Base-by-base conservation (phyloP, 306 rosid species). In the Vigna nakashimae region DNA sequence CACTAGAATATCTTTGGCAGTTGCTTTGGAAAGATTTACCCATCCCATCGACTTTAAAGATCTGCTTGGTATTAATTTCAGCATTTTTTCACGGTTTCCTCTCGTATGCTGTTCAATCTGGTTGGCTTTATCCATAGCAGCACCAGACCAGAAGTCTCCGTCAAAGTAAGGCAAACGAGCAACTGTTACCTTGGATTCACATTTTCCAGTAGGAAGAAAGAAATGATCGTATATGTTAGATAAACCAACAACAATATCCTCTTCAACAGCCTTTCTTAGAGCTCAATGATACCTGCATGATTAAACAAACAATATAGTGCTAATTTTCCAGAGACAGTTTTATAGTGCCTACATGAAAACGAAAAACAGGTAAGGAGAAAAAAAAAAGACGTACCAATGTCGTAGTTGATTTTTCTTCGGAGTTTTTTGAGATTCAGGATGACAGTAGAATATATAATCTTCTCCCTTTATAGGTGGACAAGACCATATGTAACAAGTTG, bases 161-260 rank as follows among this genome's bases (percentile, higher is more conserved):
- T 90, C 90, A 83, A 92, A 92, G 81, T 87, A 90, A 17, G 96
- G 93, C 80, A 92, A 83, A 10, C 68, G 85, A 74, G 96, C 80
- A 46, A 85, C 83, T 1, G 93, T 86, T 32, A 92, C 89, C 78
- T 87, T 87, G 62, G 70, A 78, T 67, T 82, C 45, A 11, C 46
- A 13, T 40, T 82, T 80, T 71, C 76, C 80, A 38, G 75, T 60
- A n/a, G 87, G 55, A 55, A 75, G 76, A 74, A 92, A 89, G 76
- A 87, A 90, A 4, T 60, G 80, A 65, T 92, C 92, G 71, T 92
- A 76, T 6, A 92, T 18, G 60, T 89, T 87, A 2, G 86, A 84
- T 26, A 56, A 65, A 76, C 80, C 80, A 58, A 86, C 88, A 30
- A 87, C 89, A 30, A 89, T 90, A 20, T 83, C 79, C 80, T 90